Percentiles rank a stretch among this genome's conserved stretches.
phyloP scores from a whole-genome alignment of 2,329 filamentous ascomycete genomes.

The Stachybotrys chartarum region DNA sequence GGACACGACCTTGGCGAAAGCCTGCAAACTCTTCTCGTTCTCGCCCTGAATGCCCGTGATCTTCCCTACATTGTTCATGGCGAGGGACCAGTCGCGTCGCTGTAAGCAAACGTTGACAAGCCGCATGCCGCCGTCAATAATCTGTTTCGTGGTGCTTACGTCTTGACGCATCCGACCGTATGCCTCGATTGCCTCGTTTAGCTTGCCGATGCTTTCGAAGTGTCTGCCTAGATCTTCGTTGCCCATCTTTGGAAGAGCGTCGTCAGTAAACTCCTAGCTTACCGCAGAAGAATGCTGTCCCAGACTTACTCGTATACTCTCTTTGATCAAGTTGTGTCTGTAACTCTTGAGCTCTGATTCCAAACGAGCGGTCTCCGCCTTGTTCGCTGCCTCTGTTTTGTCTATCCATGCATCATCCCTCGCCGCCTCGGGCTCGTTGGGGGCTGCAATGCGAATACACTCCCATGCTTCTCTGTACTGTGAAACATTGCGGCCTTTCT shows the following conservation, averaged over 20 bases:
- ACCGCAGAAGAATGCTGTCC: neutral
- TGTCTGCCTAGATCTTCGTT: conserved; percentile 88
- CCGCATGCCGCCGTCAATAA: conserved; percentile 74
- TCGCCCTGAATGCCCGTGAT: conserved; percentile 46
- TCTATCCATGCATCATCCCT: conserved; percentile 73
- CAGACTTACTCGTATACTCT: conserved; percentile 72
- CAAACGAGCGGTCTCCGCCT: conserved; percentile 64
- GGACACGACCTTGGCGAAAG: conserved; percentile 45
- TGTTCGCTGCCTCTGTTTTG: conserved; percentile 57
- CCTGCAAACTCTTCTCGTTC: conserved; percentile 35
- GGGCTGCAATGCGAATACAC: conserved; percentile 54
- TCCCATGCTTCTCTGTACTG: conserved; percentile 65
- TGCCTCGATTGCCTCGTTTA: conserved; percentile 64
- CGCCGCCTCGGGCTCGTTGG: conserved; percentile 59
- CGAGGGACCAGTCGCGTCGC: conserved; percentile 68
- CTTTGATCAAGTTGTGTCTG: conserved; percentile 95
- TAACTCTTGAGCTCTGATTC: conserved; percentile 84
- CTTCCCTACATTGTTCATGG: conserved; percentile 55
- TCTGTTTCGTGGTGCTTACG: conserved; percentile 75
- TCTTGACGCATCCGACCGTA: conserved; percentile 87
- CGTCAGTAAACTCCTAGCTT: conserved; percentile 3
- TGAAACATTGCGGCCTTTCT: conserved; percentile 63
- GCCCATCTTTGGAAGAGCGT: conserved; percentile 60
- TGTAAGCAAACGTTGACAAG: conserved; percentile 71
- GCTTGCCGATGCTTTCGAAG: conserved; percentile 70